These are phyloP conservation scores for Kernera saxatilis DNA, from an alignment of 345 rosid genomes.

Conservation along the genomic window DNA sequence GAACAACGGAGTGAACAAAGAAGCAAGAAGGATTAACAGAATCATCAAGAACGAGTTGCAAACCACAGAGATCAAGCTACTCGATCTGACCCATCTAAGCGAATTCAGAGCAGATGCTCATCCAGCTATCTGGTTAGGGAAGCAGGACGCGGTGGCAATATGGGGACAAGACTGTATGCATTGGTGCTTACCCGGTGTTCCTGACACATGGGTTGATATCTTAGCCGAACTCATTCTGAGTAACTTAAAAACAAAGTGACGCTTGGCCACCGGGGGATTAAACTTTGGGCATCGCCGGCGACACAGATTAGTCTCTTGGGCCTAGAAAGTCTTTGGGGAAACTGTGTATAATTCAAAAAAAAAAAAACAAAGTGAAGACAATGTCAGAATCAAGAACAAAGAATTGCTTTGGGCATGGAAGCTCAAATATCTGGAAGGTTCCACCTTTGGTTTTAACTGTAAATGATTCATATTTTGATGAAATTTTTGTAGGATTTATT, in stretches of 20 bases:
- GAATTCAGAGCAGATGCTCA: conserved; percentile 95
- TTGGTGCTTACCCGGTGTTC: conserved; percentile 97
- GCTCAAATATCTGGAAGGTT: neutral
- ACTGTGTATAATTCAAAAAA: no score
- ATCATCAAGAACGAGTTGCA: conserved; percentile 40
- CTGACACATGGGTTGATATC: conserved; percentile 91
- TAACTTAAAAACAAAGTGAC: conserved; percentile 28
- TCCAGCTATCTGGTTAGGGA: conserved; percentile 93
- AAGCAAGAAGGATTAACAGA: conserved; percentile 66
- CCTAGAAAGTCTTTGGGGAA: no score
- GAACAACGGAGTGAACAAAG: conserved; percentile 80
- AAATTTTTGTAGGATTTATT: neutral
- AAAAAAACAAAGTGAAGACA: conserved; percentile 22
- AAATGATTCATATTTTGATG: neutral
- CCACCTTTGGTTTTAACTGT: conserved; percentile 17
- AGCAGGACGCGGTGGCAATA: conserved; percentile 74
- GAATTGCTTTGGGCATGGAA: neutral
- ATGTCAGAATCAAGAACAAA: neutral
- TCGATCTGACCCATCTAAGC: conserved; percentile 70
- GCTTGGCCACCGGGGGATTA: no score
- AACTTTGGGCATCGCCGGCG: no score
- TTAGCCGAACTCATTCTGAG: conserved; percentile 47
- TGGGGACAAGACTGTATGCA: conserved; percentile 99
- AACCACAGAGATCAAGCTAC: conserved; percentile 50
- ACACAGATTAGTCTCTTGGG: no score